Evolutionary conservation across 75 land plant genomes (phyloP).

Genomic region (Ceratopteris richardii): DNA sequence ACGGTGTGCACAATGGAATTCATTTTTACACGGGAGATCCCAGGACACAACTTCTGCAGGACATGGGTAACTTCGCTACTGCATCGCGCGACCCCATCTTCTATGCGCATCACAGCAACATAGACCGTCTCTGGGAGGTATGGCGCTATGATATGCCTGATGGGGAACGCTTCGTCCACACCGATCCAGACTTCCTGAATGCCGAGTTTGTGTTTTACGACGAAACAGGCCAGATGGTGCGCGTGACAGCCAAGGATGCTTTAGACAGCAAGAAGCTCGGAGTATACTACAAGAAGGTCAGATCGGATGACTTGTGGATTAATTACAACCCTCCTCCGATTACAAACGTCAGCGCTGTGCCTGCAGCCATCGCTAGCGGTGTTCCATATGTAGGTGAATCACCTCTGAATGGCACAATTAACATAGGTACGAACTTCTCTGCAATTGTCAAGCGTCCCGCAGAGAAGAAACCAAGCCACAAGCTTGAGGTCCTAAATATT

Average conservation of each 20-base stretch:
- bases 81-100: conserved; percentile 28
- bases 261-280: conserved; percentile 18
- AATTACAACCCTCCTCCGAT: not conserved
- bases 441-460: no score
- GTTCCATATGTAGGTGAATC: no score
- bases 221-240: conserved; percentile 27
- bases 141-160: conserved; percentile 3
- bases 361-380: no score
- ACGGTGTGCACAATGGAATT: conserved; percentile 7
- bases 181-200: conserved; percentile 19
- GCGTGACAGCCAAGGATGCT: conserved; percentile 18
- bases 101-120: conserved; percentile 18
- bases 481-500: no score
- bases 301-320: conserved; percentile 10
- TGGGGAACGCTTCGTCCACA: conserved; percentile 6
- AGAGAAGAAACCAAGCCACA: no score
- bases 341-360: not conserved
- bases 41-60: not conserved
- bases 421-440: no score
- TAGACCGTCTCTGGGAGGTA: conserved; percentile 10
- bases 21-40: not conserved
- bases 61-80: conserved; percentile 15
- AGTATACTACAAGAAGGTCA: conserved; percentile 14
- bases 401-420: no score
- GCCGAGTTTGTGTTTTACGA: conserved; percentile 38